Conservation (phyloP, 2,329 filamentous ascomycete species). For the Hymenoscyphus fraxineus region DNA sequence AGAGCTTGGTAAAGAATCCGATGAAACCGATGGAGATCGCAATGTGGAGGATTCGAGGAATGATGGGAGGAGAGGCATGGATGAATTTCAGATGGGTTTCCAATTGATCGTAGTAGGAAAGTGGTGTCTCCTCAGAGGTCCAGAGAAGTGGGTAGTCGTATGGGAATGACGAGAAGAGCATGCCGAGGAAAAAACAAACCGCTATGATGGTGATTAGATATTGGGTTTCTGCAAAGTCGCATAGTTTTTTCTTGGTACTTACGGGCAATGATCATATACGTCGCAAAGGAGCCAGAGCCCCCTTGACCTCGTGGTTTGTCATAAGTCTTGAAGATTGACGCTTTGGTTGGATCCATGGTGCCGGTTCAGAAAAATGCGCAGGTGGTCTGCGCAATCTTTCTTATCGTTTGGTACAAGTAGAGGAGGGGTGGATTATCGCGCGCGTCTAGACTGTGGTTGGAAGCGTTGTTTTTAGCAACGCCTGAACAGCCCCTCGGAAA, state of each 20-base stretch:
- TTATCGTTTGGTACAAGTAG: constrained; percentile 8
- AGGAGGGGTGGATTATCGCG: constrained; percentile 9
- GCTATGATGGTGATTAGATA: constrained; percentile 44
- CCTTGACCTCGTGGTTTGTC: constrained; percentile 33
- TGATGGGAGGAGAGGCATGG: constrained; percentile 85
- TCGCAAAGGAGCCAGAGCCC: constrained; percentile 74
- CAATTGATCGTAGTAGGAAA: constrained; percentile 74
- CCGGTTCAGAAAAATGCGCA: not conserved
- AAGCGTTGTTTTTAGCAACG: not conserved
- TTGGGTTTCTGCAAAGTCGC: constrained; percentile 13
- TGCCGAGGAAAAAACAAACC: constrained; percentile 95
- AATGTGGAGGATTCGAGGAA: constrained; percentile 90
- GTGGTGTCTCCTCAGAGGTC: constrained; percentile 61
- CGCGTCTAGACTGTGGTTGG: constrained; percentile 1
- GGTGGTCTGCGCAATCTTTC: constrained; percentile 5
- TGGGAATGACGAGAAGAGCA: constrained; percentile 93
- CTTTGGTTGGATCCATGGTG: constrained; percentile 32
- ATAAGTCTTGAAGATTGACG: constrained; percentile 35
- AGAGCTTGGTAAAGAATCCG: constrained; percentile 91
- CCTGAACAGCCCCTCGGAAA: not conserved
- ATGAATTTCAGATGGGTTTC: constrained; percentile 89
- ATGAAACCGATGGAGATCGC: constrained; percentile 82
- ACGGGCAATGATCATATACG: constrained; percentile 96
- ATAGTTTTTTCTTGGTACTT: constrained; percentile 38
- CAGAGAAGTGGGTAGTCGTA: constrained; percentile 93